Evolutionary conservation across 108 stramenopile species (phyloP), one percentile per base, ranked within the genome.

Genomic region (Nitzschia sp.): DNA sequence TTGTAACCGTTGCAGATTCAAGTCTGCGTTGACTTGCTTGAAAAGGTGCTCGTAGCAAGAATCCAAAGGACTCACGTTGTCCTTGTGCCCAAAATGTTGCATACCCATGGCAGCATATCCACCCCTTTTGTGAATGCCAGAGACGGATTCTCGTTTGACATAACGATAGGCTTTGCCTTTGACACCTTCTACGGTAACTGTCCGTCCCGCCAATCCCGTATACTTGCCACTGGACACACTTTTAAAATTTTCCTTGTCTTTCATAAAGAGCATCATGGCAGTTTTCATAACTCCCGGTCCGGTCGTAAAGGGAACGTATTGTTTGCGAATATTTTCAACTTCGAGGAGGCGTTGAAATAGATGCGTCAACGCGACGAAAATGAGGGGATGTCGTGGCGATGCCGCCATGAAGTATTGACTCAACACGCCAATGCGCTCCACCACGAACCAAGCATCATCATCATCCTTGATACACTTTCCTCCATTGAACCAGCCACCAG

Each of bases 361-460:
- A 28, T 53, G 18, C 30, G 54, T 46, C 30, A 84, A 53, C n/a
- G 71, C 45, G 0, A 79, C 26, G 51, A 66, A 76, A 77, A 91
- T 85, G 23, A 84, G 32, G 2, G 90, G 90, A 73, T 91, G 90
- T 3, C 74, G 45, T 15, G 85, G 83, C 27, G 77, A 75, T 1
- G 85, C 66, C 17, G 90, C 90, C 34, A 91, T 74, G 56, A 84
- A 91, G 59, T 81, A 91, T 55, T 88, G 90, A 9, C 71, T 54
- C 24, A 74, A 54, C 19, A 79, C 66, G 0, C 85, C 83, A 3
- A 69, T 17, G 25, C 55, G 30, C 59, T 91, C 90, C 3, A 85
- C 36, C 24, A 70, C 75, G 62, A 86, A 84, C 48, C 67, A 87
- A n/a, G 85, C 72, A 70, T 91, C 84, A 49, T 86, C 85, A 11